These are phyloP conservation scores for Pelargonium myrrhifolium DNA, from an alignment of 441 rosid genomes.

Conservation along the genomic window DNA sequence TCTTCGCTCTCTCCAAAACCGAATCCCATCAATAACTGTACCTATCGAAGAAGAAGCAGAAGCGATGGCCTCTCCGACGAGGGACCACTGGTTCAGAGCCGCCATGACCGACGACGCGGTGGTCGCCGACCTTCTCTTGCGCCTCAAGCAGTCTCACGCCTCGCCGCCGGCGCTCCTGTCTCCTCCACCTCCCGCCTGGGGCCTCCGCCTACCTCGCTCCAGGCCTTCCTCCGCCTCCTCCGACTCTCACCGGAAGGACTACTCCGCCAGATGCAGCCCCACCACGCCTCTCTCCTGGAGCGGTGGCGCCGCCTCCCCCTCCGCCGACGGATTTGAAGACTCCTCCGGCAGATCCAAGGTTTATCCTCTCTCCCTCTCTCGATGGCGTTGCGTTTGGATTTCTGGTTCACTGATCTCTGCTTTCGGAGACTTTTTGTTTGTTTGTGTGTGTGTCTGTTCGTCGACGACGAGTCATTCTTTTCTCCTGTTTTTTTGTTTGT, in stretches of 20 bases:
- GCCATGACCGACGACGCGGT: constrained; percentile 71
- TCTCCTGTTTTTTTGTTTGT: not conserved
- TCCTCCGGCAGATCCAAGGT: constrained; percentile 77
- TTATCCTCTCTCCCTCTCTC: constrained; percentile 3
- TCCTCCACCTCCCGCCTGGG: constrained; percentile 56
- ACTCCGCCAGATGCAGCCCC: constrained; percentile 61
- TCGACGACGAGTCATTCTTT: constrained; percentile 19
- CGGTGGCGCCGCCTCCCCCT: constrained; percentile 47
- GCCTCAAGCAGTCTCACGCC: constrained; percentile 50
- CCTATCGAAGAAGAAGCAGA: not conserved
- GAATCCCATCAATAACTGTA: not conserved
- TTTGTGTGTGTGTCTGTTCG: constrained; percentile 12
- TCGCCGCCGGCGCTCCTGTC: constrained; percentile 15
- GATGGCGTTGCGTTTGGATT: constrained; percentile 8
- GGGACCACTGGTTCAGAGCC: constrained; percentile 66
- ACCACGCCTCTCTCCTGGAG: constrained; percentile 95
- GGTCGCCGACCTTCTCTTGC: constrained; percentile 65
- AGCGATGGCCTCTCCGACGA: constrained; percentile 16
- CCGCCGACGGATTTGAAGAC: constrained; percentile 54
- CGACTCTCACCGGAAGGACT: constrained; percentile 31
- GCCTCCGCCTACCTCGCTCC: constrained; percentile 60
- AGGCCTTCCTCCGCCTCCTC: constrained; percentile 18
- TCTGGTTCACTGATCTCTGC: not conserved
- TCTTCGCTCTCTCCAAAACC: not conserved
- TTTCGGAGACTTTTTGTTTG: not conserved